phyloP scores from a whole-genome alignment of 139 green algal genomes.

The Micractinium sp. region DNA sequence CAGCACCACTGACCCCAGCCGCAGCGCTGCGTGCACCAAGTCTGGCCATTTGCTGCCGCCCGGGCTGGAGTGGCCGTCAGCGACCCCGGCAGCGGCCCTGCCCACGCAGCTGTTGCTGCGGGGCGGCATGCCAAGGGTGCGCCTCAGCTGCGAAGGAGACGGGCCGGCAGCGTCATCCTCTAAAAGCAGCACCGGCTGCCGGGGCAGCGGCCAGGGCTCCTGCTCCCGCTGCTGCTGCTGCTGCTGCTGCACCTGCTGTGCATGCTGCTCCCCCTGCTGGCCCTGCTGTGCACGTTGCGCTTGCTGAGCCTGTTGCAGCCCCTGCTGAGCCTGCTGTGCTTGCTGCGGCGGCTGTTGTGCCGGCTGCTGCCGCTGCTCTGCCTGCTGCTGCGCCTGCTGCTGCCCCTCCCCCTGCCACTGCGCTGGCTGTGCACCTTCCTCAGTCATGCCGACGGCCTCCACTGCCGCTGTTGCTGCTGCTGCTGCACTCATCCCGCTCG shows the following conservation, averaged over 20 bases:
- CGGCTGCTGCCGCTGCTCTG: background rate
- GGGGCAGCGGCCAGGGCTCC: background rate
- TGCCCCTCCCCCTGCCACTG: background rate
- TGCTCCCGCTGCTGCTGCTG: background rate
- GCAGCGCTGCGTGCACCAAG: conserved; percentile 8
- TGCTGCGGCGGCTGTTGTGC: background rate
- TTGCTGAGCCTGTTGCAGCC: background rate
- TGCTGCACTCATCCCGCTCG: background rate
- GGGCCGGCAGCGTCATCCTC: conserved; percentile 7
- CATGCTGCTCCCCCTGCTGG: background rate
- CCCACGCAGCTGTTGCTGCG: background rate
- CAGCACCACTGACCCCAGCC: background rate
- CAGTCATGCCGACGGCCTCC: background rate
- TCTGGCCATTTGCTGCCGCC: conserved; percentile 3
- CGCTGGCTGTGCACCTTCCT: background rate
- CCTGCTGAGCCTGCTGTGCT: background rate
- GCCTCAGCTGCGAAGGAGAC: conserved; percentile 7
- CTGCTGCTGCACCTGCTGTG: background rate
- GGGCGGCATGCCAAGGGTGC: background rate
- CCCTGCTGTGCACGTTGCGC: background rate
- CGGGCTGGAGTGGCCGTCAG: background rate
- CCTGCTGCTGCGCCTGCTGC: background rate
- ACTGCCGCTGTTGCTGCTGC: background rate
- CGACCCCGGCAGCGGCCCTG: background rate
- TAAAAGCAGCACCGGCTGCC: conserved; percentile 3